Evolutionary conservation across 176 grass and related monocot species (phyloP).

Genomic region (Thalia dealbata): DNA sequence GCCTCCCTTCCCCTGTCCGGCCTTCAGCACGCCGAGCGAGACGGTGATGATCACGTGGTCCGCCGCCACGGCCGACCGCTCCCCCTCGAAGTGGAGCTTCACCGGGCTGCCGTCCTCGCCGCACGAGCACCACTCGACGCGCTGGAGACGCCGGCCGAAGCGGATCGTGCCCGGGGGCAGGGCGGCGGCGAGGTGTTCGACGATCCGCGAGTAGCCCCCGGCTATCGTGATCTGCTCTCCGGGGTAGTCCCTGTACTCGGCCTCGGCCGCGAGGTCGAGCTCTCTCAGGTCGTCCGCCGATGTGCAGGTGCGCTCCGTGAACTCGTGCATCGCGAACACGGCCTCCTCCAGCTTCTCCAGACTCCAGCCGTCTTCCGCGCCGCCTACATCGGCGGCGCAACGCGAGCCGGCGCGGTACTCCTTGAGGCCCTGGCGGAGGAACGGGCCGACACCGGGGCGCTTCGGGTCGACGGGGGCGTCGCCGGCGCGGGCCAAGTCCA

Average conservation of each 20-base stretch:
- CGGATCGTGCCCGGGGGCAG: slow-evolving; percentile 43
- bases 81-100: slow-evolving; percentile 50
- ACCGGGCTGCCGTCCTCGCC: slow-evolving; percentile 18
- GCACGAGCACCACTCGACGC: slow-evolving; percentile 43
- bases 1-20: slow-evolving; percentile 28
- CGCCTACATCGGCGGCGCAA: neutral
- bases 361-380: neutral
- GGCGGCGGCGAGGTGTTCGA: slow-evolving; percentile 35
- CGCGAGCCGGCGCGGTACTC: slow-evolving; percentile 38
- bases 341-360: slow-evolving; percentile 51
- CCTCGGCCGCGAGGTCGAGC: slow-evolving; percentile 62
- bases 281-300: slow-evolving; percentile 52
- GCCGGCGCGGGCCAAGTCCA: slow-evolving; percentile 52
- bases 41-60: slow-evolving; percentile 82
- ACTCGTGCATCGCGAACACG: slow-evolving; percentile 56
- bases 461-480: slow-evolving; percentile 5
- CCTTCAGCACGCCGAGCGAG: slow-evolving; percentile 77
- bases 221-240: slow-evolving; percentile 83
- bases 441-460: slow-evolving; percentile 32
- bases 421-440: slow-evolving; percentile 46
- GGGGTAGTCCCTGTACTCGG: slow-evolving; percentile 77
- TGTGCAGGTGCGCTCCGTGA: slow-evolving; percentile 45
- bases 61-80: slow-evolving; percentile 12
- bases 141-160: slow-evolving; percentile 31
- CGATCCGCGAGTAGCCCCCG: slow-evolving; percentile 51